These are phyloP conservation scores for Fusarium odoratissimum DNA, from an alignment of 2,329 filamentous ascomycete genomes.

Conservation along the genomic window DNA sequence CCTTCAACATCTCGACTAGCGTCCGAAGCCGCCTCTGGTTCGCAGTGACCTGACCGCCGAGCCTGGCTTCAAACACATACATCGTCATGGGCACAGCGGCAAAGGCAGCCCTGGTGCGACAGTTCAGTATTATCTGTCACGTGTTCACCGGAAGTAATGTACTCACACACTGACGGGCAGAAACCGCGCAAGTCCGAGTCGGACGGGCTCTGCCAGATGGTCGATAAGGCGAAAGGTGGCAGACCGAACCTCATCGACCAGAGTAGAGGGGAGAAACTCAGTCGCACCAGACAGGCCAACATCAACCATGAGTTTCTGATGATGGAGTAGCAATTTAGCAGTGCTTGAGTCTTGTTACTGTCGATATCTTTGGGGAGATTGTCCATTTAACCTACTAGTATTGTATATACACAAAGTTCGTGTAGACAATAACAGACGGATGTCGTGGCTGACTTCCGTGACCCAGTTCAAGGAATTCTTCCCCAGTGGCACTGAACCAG, in stretches of 20 bases:
- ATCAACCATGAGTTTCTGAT: neutral
- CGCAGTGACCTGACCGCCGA: neutral
- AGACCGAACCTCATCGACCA: neutral
- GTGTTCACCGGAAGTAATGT: fast-evolving
- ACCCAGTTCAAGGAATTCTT: neutral
- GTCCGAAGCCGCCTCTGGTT: neutral
- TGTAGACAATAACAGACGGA: neutral
- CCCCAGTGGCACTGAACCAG: neutral
- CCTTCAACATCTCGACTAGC: neutral
- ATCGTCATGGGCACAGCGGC: neutral
- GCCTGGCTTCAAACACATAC: neutral
- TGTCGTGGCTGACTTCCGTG: neutral
- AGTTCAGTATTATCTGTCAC: neutral
- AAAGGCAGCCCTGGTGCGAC: neutral
- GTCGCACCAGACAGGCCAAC: neutral
- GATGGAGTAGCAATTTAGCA: neutral
- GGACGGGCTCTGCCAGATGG: neutral
- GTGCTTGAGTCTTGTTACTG: neutral
- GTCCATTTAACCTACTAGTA: neutral
- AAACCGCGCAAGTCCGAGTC: neutral
- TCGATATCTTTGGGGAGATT: fast-evolving
- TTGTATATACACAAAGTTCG: neutral
- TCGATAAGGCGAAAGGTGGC: neutral
- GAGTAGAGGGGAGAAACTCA: neutral
- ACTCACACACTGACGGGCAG: neutral